These are phyloP conservation scores for Trichosporon ovoides DNA, from an alignment of 1,284 basidiomycete genomes.

Conservation along the genomic window DNA sequence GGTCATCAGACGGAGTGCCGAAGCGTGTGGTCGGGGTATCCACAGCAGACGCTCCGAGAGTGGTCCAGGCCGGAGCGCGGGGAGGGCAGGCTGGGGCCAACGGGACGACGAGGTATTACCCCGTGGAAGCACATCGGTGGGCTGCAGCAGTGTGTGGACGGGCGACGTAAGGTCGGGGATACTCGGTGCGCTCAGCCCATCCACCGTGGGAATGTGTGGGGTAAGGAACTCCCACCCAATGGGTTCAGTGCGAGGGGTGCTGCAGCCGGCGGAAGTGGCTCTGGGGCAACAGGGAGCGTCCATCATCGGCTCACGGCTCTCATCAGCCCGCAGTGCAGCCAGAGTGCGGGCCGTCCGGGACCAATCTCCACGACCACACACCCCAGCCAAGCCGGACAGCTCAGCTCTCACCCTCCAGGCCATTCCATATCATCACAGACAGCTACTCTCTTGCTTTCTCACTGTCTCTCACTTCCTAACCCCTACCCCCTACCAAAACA, in stretches of 20 bases:
- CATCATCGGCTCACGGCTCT: background rate
- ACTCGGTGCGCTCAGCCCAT: background rate
- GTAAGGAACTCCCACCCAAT: background rate
- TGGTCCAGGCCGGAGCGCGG: no score
- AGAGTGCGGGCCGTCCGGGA: background rate
- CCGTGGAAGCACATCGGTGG: background rate
- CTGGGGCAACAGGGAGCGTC: background rate
- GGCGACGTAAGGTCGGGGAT: background rate
- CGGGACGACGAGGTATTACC: background rate
- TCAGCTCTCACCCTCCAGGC: background rate
- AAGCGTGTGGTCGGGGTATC: background rate
- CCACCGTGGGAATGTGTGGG: constrained; percentile 6
- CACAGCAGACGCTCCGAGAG: no score
- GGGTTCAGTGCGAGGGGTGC: background rate
- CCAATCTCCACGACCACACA: background rate
- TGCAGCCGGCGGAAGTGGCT: constrained; percentile 1
- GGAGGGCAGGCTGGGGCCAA: background rate
- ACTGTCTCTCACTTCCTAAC: background rate
- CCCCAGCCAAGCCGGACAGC: background rate
- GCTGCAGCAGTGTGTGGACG: background rate
- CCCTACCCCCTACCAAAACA: background rate
- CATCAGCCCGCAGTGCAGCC: background rate
- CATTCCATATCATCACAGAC: no score
- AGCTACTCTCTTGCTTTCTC: background rate
- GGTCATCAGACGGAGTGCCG: constrained; percentile 5